Base-by-base conservation (phyloP, 208 protist species). In the Acanthamoeba lugdunensis region DNA sequence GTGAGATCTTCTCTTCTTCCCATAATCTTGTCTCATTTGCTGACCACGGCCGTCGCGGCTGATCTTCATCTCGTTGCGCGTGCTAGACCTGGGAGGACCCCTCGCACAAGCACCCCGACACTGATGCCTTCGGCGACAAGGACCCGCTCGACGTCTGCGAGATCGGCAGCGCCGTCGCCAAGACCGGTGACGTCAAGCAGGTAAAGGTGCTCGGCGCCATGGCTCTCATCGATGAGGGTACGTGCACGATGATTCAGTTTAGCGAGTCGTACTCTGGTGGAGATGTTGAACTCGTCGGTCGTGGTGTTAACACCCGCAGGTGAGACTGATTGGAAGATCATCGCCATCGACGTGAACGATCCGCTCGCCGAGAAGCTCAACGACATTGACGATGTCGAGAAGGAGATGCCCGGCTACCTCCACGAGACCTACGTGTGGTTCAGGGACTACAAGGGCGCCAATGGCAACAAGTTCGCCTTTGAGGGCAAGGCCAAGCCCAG, bases 311-410 rank as follows among this genome's bases (percentile, higher is more conserved):
- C 30, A 23, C 37, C 54, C 45, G 25, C 71, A 94, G 95, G 94
- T 79, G 97, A 97, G 94, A 97, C 96, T 61, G 97, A 97, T 87
- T 97, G 95, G 97, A 97, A 97, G 93, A 94, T 97, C 56, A 67
- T 97, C 77, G 95, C 71, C 25, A 97, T 97, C 79, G 94, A 97
- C 56, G 94, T 96, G 28, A 95, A 95, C 28, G 97, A 97, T 93
- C 96, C 96, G 37, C 54, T 95, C 5, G 97, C 97, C 11, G 69
- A 52, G 5, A 61, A 95, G 89, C 82, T 97, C 28, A 97, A 97
- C 94, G 96, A 96, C 69, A 93, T 97, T 37, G 94, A 94, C 28
- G 97, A 97, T 94, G 67, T 97, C 18, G 95, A 97, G 94, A 95
- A 85, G 82, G 18, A 95, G 37, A 56, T 95, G 13, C 96, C 96